Conservation (phyloP, 257 asterid genomes). For the Knoxia roxburghii region DNA sequence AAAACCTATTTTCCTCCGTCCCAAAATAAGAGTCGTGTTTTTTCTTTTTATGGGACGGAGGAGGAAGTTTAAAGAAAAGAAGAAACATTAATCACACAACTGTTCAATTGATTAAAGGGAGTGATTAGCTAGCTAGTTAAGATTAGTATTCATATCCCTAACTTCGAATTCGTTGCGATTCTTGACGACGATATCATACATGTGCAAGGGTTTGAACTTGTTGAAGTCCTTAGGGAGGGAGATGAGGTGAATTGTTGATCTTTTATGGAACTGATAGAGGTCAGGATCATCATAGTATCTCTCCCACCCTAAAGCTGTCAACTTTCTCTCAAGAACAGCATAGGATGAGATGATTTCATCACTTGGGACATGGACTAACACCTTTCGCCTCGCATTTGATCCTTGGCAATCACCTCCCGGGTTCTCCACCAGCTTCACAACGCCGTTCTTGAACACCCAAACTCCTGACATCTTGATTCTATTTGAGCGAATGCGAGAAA, state of each 20-base stretch:
- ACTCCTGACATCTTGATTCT: conserved; percentile 49
- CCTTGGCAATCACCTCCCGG: conserved; percentile 39
- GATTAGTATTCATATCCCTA: conserved; percentile 20
- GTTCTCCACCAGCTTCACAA: conserved; percentile 50
- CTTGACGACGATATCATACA: conserved; percentile 61
- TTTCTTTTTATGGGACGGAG: too few species aligned
- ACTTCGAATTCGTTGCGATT: conserved; percentile 61
- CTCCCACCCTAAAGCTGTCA: conserved; percentile 61
- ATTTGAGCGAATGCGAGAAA: too few species aligned
- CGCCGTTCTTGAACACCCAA: conserved; percentile 69
- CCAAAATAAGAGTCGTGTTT: too few species aligned
- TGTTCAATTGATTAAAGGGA: too few species aligned
- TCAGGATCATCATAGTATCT: conserved; percentile 67
- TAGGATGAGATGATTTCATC: conserved; percentile 54
- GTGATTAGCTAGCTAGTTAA: neutral
- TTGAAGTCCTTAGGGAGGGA: conserved; percentile 63
- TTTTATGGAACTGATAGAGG: conserved; percentile 62
- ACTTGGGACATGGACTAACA: conserved; percentile 41
- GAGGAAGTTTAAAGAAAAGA: too few species aligned
- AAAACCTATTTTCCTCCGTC: too few species aligned
- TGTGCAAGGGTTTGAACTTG: conserved; percentile 61
- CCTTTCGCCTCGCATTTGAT: conserved; percentile 26
- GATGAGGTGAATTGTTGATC: conserved; percentile 59
- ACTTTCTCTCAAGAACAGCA: conserved; percentile 40
- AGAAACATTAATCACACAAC: neutral